A percentile compares a stretch with the other conserved stretches of the same genome.
Evolutionary conservation across 495 filamentous ascomycete genomes (phyloP).

Genomic region (Oleoguttula mirabilis): DNA sequence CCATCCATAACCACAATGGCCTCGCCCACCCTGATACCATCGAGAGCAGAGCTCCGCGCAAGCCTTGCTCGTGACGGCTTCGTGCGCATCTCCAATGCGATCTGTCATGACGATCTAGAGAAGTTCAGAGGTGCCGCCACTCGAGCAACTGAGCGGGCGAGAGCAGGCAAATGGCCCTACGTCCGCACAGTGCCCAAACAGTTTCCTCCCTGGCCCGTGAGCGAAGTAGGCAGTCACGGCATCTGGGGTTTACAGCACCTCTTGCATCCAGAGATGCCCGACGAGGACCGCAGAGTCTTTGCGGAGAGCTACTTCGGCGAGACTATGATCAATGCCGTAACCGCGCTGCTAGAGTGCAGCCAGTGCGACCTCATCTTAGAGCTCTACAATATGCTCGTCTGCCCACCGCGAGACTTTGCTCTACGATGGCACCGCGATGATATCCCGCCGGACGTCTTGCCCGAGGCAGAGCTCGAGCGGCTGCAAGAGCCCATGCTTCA

Average conservation of each 20-base stretch:
- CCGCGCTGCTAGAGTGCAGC: slow-evolving; percentile 41
- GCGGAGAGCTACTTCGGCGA: slow-evolving; percentile 53
- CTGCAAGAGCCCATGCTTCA: slow-evolving; percentile 33
- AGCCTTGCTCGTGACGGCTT: slow-evolving; percentile 29
- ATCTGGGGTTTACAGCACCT: slow-evolving; percentile 86
- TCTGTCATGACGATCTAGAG: slow-evolving; percentile 36
- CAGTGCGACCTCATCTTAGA: slow-evolving; percentile 57
- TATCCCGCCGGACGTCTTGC: slow-evolving; percentile 43
- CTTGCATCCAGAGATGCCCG: slow-evolving; percentile 53
- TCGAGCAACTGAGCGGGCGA: slow-evolving; percentile 43
- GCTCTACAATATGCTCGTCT: slow-evolving; percentile 65
- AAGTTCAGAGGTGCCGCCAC: slow-evolving; percentile 44
- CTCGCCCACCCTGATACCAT: slow-evolving; percentile 1
- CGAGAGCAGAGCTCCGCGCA: slow-evolving; percentile 13
- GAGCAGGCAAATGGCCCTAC: slow-evolving; percentile 57
- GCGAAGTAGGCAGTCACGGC: slow-evolving; percentile 36
- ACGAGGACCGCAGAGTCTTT: slow-evolving; percentile 40
- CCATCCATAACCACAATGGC: slow-evolving; percentile 7
- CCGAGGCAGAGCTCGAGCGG: slow-evolving; percentile 42
- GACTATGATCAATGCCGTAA: slow-evolving; percentile 43
- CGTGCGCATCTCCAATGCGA: slow-evolving; percentile 31
- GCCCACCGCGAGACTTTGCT: slow-evolving; percentile 51
- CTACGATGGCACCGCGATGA: slow-evolving; percentile 73
- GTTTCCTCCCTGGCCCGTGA: slow-evolving; percentile 66
- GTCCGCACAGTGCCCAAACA: slow-evolving; percentile 75